Percentiles rank a stretch among this genome's conserved stretches.
phyloP scores from a whole-genome alignment of 2,329 filamentous ascomycete genomes.

The Diaporthe sp. region DNA sequence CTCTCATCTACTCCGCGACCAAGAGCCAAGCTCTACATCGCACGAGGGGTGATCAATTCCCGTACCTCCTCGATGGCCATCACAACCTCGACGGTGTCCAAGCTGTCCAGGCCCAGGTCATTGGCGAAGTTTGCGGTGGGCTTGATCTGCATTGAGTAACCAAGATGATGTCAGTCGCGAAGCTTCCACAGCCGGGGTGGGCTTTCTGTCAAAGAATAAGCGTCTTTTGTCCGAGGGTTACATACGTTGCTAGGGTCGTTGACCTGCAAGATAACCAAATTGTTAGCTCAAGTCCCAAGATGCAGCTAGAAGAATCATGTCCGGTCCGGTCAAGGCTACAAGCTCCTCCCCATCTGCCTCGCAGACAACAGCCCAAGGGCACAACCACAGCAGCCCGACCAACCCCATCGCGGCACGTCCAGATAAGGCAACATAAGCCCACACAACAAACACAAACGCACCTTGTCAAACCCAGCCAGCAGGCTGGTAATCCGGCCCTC shows the following conservation, averaged over 20 bases:
- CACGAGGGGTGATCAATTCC: conserved; percentile 19
- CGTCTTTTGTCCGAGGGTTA: conserved; percentile 33
- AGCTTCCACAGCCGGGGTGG: not conserved
- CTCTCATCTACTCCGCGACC: not conserved
- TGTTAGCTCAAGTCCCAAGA: conserved; percentile 38
- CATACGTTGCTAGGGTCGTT: conserved; percentile 72
- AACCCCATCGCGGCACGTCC: no score
- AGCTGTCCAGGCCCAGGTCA: conserved; percentile 94
- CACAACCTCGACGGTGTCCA: conserved; percentile 99
- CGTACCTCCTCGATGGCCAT: conserved; percentile 99
- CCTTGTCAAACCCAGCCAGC: conserved; percentile 97
- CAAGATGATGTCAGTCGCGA: conserved; percentile 23
- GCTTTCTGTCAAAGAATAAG: not conserved
- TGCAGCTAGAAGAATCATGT: not conserved
- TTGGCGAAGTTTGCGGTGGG: conserved; percentile 91
- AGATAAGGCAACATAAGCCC: no score
- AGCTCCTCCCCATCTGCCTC: not conserved
- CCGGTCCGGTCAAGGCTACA: no score
- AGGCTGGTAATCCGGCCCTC: conserved; percentile 93
- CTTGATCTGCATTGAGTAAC: conserved; percentile 72
- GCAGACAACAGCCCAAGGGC: not conserved
- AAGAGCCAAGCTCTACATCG: conserved; percentile 19
- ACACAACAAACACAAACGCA: conserved; percentile 53
- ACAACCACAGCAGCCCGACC: not conserved
- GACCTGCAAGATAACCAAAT: conserved; percentile 62